Conservation (phyloP, 2,329 filamentous ascomycete genomes). For the Aureobasidium pullulans region DNA sequence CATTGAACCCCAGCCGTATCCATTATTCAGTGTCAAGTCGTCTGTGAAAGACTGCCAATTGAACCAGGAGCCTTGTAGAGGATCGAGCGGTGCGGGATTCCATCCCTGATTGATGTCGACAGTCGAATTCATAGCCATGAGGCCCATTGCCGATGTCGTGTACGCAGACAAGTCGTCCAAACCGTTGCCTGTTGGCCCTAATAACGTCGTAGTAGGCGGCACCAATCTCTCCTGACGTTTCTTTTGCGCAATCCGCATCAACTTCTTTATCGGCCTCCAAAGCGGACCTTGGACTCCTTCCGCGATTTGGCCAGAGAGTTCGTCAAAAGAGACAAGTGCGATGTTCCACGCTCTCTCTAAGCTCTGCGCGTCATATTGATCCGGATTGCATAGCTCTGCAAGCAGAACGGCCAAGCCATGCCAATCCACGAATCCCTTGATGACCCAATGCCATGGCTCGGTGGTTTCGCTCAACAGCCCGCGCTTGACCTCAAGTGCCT, state of each 20-base stretch:
- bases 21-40: background rate
- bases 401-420: constrained; percentile 2
- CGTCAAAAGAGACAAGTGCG: background rate
- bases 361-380: constrained; percentile 4
- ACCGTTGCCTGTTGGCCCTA: background rate
- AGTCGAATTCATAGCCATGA: background rate
- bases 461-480: background rate
- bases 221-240: background rate
- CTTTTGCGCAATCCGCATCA: constrained; percentile 8
- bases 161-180: background rate
- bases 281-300: constrained; percentile 2
- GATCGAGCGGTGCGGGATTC: background rate
- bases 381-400: constrained; percentile 5
- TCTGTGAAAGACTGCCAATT: constrained; percentile 12
- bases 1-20: constrained; percentile 1
- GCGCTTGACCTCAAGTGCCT: constrained; percentile 8
- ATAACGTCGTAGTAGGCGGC: too few relatives aligned
- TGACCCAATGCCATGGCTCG: constrained; percentile 12
- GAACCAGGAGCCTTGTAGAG: constrained; percentile 7
- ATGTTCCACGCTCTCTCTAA: constrained; percentile 1
- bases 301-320: background rate
- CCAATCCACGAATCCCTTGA: constrained; percentile 11
- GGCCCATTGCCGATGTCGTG: background rate
- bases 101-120: background rate
- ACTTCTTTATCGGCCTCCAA: constrained; percentile 7